Percentiles rank a stretch among this genome's conserved stretches.
Evolutionary conservation across 495 filamentous ascomycete species (phyloP).

Genomic region (Evernia prunastri): DNA sequence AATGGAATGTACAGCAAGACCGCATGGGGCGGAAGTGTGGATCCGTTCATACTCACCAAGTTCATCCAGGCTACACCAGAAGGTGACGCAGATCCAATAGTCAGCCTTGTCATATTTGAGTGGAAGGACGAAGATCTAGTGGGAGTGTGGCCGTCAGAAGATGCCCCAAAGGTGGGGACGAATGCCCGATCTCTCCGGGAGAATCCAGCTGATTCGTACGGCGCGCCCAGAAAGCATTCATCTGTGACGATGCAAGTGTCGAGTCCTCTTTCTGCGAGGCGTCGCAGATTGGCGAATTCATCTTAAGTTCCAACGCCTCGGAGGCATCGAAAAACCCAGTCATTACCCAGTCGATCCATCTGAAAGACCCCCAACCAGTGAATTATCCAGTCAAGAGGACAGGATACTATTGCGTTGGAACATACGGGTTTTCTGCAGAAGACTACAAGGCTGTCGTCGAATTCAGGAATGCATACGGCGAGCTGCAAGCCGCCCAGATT

Average conservation of each 20-base stretch:
- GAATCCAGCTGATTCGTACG: conserved; percentile 3
- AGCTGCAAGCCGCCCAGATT: conserved; percentile 91
- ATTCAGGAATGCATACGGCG: conserved; percentile 92
- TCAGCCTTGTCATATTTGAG: conserved; percentile 88
- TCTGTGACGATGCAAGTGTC: conserved; percentile 67
- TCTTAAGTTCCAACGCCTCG: conserved; percentile 67
- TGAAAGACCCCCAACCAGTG: conserved; percentile 66
- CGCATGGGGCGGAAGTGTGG: conserved; percentile 79
- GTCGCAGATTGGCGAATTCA: conserved; percentile 75
- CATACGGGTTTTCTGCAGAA: conserved; percentile 54
- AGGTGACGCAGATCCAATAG: conserved; percentile 59
- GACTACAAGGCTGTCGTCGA: conserved; percentile 76
- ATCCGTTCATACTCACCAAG: conserved; percentile 82
- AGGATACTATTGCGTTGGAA: conserved; percentile 92
- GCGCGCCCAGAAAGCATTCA: conserved; percentile 52
- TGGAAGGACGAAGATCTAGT: conserved; percentile 79
- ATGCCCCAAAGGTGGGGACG: conserved; percentile 22
- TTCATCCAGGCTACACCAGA: conserved; percentile 56
- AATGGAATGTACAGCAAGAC: conserved; percentile 94
- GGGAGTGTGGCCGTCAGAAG: conserved; percentile 41
- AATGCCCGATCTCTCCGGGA: not conserved
- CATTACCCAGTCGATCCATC: conserved; percentile 69
- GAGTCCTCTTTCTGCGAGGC: conserved; percentile 61
- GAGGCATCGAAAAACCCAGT: conserved; percentile 62
- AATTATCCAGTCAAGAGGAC: conserved; percentile 80